Evolutionary conservation across 2,329 filamentous ascomycete species (phyloP).

Genomic region (Fusarium decemcellulare): DNA sequence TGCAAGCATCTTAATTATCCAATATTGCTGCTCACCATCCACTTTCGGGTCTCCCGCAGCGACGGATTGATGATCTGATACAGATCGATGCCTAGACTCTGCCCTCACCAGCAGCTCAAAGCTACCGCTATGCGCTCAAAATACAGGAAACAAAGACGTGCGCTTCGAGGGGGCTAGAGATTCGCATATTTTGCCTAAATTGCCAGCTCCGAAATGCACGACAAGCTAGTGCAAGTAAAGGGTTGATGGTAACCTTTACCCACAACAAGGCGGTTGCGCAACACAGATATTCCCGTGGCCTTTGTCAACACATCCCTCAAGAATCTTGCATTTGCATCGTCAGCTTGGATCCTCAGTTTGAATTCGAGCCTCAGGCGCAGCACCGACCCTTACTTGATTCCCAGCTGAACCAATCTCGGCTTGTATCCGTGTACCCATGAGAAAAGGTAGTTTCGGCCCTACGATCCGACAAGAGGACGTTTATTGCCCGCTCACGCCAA

Average conservation of each 20-base stretch:
- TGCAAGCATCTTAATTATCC: too few species aligned
- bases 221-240: background rate
- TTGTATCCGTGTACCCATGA: background rate
- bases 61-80: too few species aligned
- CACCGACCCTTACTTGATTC: background rate
- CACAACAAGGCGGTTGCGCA: background rate
- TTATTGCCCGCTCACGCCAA: slow-evolving; percentile 5
- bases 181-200: background rate
- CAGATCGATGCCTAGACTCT: too few species aligned
- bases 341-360: background rate
- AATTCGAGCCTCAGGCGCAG: background rate
- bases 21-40: too few species aligned
- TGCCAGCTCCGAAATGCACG: background rate
- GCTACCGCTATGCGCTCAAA: too few species aligned
- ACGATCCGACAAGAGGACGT: slow-evolving; percentile 34
- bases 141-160: too few species aligned
- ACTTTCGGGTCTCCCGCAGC: too few species aligned
- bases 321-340: background rate
- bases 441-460: slow-evolving; percentile 32
- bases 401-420: slow-evolving; percentile 16
- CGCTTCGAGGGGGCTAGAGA: background rate
- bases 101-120: too few species aligned
- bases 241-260: background rate
- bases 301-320: background rate
- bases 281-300: background rate